A percentile compares a stretch with the other conserved stretches of the same genome.
Conservation (phyloP, 805 yeast species). For the Alloascoidea africana region DNA sequence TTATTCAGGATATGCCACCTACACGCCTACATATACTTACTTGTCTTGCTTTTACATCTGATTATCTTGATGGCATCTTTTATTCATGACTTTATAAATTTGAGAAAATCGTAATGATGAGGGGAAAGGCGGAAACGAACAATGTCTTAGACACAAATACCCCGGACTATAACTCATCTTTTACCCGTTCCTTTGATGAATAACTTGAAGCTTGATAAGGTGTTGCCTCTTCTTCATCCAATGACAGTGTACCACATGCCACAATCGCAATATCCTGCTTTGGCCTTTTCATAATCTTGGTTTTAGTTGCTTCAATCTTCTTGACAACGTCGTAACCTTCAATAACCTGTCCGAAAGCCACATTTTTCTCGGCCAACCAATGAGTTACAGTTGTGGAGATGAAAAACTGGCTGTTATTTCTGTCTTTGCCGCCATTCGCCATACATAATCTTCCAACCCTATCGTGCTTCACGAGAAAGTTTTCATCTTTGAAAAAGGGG, state of each 20-base stretch:
- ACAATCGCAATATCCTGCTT: conserved; percentile 44
- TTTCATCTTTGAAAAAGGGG: conserved; percentile 63
- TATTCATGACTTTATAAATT: too few species aligned
- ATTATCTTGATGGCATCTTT: too few species aligned
- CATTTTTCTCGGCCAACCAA: conserved; percentile 92
- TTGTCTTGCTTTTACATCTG: too few species aligned
- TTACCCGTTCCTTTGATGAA: conserved; percentile 4
- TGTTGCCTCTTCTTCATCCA: too few species aligned
- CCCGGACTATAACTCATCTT: conserved; percentile 10
- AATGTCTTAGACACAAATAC: too few species aligned
- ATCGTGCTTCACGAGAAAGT: conserved; percentile 34
- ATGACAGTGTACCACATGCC: conserved; percentile 52
- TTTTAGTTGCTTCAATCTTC: conserved; percentile 59
- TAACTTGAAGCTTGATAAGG: conserved; percentile 6
- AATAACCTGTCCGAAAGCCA: conserved; percentile 89
- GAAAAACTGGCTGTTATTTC: conserved; percentile 85
- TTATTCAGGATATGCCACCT: too few species aligned
- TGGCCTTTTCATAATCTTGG: conserved; percentile 62
- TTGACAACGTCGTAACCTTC: conserved; percentile 77
- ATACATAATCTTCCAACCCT: conserved; percentile 56
- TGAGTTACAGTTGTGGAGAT: conserved; percentile 81
- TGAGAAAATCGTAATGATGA: too few species aligned
- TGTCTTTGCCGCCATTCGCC: conserved; percentile 63
- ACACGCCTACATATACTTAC: too few species aligned
- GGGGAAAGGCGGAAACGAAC: too few species aligned